phyloP scores from a whole-genome alignment of 2,329 filamentous ascomycete genomes.

The Byssothecium circinans region DNA sequence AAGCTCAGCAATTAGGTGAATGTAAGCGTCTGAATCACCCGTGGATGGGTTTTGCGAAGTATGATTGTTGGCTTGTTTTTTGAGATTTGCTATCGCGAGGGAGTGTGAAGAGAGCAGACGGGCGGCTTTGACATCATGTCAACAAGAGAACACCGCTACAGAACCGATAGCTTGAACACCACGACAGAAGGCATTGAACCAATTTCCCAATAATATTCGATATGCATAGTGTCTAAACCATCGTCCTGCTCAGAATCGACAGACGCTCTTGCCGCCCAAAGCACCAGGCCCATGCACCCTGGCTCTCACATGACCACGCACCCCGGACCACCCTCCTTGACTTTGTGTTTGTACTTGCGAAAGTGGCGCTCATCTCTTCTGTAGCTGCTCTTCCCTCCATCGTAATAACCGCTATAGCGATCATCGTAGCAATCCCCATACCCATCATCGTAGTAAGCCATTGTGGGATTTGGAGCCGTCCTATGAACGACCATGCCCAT shows the following conservation, averaged over 20 bases:
- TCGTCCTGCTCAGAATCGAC: not conserved
- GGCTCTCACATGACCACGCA: conserved; percentile 12
- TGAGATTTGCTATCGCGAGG: too few species aligned
- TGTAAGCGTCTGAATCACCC: too few species aligned
- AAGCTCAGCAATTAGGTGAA: too few species aligned
- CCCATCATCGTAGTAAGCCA: conserved; percentile 4
- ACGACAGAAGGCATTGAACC: too few species aligned
- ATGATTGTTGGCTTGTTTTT: too few species aligned
- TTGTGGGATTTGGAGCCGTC: not conserved
- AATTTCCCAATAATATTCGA: too few species aligned
- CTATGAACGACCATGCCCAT: not conserved
- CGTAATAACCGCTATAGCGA: not conserved
- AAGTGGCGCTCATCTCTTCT: conserved; percentile 5
- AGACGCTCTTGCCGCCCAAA: not conserved
- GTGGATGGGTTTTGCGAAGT: too few species aligned
- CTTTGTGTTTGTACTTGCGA: conserved; percentile 7
- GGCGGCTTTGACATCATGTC: too few species aligned
- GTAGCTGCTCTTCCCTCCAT: not conserved
- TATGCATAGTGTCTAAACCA: too few species aligned
- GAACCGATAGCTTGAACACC: too few species aligned
- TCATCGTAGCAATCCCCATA: not conserved
- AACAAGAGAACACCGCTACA: too few species aligned
- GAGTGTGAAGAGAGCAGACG: too few species aligned
- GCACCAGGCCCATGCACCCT: not conserved
- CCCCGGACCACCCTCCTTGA: conserved; percentile 1